These are phyloP conservation scores for Podila epigama DNA, from an alignment of 192 early-diverging fungal genomes.

Conservation along the genomic window DNA sequence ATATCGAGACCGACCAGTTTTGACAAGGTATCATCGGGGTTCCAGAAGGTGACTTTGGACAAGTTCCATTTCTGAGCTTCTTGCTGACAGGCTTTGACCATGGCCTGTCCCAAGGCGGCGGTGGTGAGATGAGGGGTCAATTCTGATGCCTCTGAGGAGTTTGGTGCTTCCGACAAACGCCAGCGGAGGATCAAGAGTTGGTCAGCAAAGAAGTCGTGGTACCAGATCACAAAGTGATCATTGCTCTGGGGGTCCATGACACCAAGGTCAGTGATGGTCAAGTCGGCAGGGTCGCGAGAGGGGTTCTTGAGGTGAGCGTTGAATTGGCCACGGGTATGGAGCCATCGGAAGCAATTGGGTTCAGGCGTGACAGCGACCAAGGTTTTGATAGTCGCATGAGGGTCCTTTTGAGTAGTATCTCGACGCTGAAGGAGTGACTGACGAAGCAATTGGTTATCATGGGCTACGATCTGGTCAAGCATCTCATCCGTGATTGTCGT, in stretches of 20 bases:
- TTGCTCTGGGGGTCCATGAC: slow-evolving; percentile 3
- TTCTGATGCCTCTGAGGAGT: too few relatives aligned
- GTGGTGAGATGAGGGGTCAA: not conserved
- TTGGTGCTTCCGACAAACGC: slow-evolving; percentile 13
- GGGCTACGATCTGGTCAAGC: not conserved
- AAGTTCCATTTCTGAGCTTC: slow-evolving; percentile 34
- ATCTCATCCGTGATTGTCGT: slow-evolving; percentile 3
- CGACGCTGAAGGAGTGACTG: not conserved
- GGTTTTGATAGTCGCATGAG: not conserved
- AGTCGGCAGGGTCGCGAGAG: not conserved
- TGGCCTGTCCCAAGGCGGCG: slow-evolving; percentile 9
- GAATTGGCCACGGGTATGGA: slow-evolving; percentile 22
- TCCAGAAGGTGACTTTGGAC: slow-evolving; percentile 35
- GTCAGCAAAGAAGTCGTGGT: slow-evolving; percentile 43
- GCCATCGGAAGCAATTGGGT: slow-evolving; percentile 26
- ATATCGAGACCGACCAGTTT: slow-evolving; percentile 18
- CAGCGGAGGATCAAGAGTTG: slow-evolving; percentile 37
- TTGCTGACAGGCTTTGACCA: slow-evolving; percentile 19
- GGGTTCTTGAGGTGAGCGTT: slow-evolving; percentile 11
- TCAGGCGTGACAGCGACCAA: slow-evolving; percentile 30
- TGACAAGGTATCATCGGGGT: slow-evolving; percentile 7
- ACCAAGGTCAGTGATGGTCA: slow-evolving; percentile 6
- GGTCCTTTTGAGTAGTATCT: too few relatives aligned
- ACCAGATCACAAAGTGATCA: slow-evolving; percentile 34
- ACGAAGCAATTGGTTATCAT: slow-evolving; percentile 18